Base-by-base conservation (phyloP, 768 basidiomycete species). In the Podaxis sp. region DNA sequence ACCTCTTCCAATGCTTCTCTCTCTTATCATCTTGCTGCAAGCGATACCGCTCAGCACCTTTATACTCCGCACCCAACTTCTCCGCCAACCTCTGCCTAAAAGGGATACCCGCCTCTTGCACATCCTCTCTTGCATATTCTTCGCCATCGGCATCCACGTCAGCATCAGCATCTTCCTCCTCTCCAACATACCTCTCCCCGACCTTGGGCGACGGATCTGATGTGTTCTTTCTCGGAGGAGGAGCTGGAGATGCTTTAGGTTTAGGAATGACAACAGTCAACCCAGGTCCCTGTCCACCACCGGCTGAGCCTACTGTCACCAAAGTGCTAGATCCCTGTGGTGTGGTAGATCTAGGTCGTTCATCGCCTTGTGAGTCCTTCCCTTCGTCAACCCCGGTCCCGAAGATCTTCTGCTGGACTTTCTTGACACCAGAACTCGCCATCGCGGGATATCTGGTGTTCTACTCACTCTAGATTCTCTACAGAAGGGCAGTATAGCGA, bases 1-100 rank as follows among this genome's bases (percentile, higher is more conserved):
- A 98, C 68, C 93, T 83, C 77, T 98, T 98, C 97, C 97, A 99
- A 74, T 98, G 96, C 55, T 82, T 82, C 66, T 93, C 88, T 67
- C 85, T 89, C 55, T 81, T 79, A 62, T 83, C 87, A 66, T 94
- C 93, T 69, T 98, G 91, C 54, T 86, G 76, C n/a, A 99, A 84
- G 54, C 96, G 85, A 74, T 90, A 80, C 66, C 86, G 86, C 77
- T 99, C 96, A 24, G 85, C 85, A 12, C 92, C 91, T 55, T 87
- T 83, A 73, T 96, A 98, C 37, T 87, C 79, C 3, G 76, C 68
- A 1, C 92, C 92, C 36, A 96, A 79, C 61, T 76, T 75, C 64
- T 86, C 79, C 29, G 80, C 78, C 29, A 97, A 77, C 33, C 86
- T 80, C 69, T 90, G 85, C 55, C 91, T 83, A 74, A 89, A 89